Percentiles rank a stretch among this genome's conserved stretches.
Evolutionary conservation across 2,329 filamentous ascomycete genomes (phyloP).

Genomic region (Colletotrichum simmondsii): DNA sequence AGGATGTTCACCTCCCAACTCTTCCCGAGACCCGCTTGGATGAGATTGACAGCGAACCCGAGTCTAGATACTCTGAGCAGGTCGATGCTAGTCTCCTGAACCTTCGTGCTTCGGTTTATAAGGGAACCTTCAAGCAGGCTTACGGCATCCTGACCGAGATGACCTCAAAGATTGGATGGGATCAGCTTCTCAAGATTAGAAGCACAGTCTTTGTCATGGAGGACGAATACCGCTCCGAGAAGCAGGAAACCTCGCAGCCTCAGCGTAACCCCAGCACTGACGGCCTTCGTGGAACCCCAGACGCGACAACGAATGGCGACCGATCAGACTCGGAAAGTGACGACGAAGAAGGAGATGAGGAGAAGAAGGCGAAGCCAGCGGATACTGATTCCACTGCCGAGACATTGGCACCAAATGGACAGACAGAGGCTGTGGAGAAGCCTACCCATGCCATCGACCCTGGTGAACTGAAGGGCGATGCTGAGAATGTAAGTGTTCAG

Average conservation of each 20-base stretch:
- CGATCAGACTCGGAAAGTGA: constrained; percentile 42
- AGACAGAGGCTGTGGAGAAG: constrained; percentile 70
- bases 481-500: constrained; percentile 69
- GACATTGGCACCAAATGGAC: constrained; percentile 44
- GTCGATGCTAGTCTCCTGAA: constrained; percentile 89
- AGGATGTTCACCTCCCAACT: constrained; percentile 86
- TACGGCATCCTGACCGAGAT: constrained; percentile 96
- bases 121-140: constrained; percentile 94
- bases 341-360: constrained; percentile 47
- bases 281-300: constrained; percentile 77
- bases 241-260: constrained; percentile 68
- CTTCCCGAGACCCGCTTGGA: constrained; percentile 91
- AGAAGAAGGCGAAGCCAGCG: constrained; percentile 46
- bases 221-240: constrained; percentile 94
- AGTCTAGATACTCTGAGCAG: constrained; percentile 82
- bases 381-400: constrained; percentile 40
- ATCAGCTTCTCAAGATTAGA: constrained; percentile 91
- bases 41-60: constrained; percentile 93
- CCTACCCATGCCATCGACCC: constrained; percentile 83
- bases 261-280: constrained; percentile 84
- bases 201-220: constrained; percentile 99
- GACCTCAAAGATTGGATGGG: constrained; percentile 97
- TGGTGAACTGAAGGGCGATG: constrained; percentile 79
- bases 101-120: constrained; percentile 88
- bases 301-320: constrained; percentile 63